Conservation (phyloP, 495 filamentous ascomycete genomes). For the Glonium stellatum region DNA sequence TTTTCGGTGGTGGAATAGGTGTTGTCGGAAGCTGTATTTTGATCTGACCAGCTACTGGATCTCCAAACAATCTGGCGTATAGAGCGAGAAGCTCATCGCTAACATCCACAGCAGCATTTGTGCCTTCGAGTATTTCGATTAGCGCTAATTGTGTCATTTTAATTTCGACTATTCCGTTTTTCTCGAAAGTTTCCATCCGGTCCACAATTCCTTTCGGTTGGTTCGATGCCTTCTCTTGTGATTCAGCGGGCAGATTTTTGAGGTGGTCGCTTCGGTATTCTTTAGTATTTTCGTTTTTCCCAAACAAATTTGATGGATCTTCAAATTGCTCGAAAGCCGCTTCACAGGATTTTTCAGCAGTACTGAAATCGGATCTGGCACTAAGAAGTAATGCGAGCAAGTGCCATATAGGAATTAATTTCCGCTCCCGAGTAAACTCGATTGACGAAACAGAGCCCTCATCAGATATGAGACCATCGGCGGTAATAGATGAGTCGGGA, state of each 20-base stretch:
- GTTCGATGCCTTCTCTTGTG: neutral
- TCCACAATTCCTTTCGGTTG: slow-evolving; percentile 49
- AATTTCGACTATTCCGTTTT: slow-evolving; percentile 73
- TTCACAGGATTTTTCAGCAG: slow-evolving; percentile 73
- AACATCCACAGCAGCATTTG: slow-evolving; percentile 73
- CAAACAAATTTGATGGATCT: slow-evolving; percentile 31
- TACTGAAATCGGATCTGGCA: slow-evolving; percentile 74
- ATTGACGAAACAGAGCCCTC: slow-evolving; percentile 32
- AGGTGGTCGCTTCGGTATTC: slow-evolving; percentile 27
- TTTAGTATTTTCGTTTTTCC: slow-evolving; percentile 16
- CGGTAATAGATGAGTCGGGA: slow-evolving; percentile 30
- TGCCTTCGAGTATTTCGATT: slow-evolving; percentile 71
- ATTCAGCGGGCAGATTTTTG: slow-evolving; percentile 8
- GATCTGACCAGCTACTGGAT: slow-evolving; percentile 38
- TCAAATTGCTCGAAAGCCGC: slow-evolving; percentile 83
- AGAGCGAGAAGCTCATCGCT: slow-evolving; percentile 76
- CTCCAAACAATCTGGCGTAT: slow-evolving; percentile 69
- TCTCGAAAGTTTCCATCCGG: slow-evolving; percentile 69
- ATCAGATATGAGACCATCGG: slow-evolving; percentile 30
- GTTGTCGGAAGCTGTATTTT: slow-evolving; percentile 22
- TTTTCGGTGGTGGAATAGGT: slow-evolving; percentile 41
- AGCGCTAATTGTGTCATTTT: slow-evolving; percentile 91
- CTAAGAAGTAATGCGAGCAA: slow-evolving; percentile 78
- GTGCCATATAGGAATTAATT: slow-evolving; percentile 72
- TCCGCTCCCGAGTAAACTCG: slow-evolving; percentile 41